Conservation (phyloP, 176 grass and related monocot species). For the Juncus effusus region DNA sequence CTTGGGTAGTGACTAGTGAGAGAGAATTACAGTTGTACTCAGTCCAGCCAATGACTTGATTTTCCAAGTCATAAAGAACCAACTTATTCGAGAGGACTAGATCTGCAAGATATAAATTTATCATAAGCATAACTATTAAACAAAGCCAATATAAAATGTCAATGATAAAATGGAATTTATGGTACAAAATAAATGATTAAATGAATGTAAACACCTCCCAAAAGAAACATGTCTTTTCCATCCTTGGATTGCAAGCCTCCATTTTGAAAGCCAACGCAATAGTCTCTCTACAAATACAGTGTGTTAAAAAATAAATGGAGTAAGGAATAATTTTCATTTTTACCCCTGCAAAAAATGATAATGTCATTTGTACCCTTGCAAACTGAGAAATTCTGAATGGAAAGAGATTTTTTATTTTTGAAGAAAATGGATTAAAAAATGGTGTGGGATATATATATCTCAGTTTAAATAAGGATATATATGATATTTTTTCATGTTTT, state of each 20-base stretch:
- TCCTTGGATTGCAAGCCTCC: conserved; percentile 83
- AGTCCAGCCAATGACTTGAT: conserved; percentile 84
- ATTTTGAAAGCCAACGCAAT: conserved; percentile 83
- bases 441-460: too few relatives aligned
- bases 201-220: conserved; percentile 60
- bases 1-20: background rate
- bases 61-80: conserved; percentile 92
- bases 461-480: too few relatives aligned
- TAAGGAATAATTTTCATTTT: too few relatives aligned
- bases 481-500: too few relatives aligned
- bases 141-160: conserved; percentile 6
- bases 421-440: too few relatives aligned
- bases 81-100: conserved; percentile 86
- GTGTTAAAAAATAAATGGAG: too few relatives aligned
- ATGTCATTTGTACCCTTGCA: too few relatives aligned
- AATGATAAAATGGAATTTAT: conserved; percentile 17
- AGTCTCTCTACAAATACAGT: conserved; percentile 19
- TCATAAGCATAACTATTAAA: conserved; percentile 10
- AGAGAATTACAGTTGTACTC: conserved; percentile 78
- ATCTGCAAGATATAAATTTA: conserved; percentile 49
- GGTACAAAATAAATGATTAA: conserved; percentile 6
- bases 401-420: too few relatives aligned
- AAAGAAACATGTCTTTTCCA: conserved; percentile 87
- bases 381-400: too few relatives aligned
- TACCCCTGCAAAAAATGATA: too few relatives aligned